Percentiles rank a stretch among this genome's conserved stretches.
Conservation (phyloP, 129 eudicot genomes). For the Arctium lappa region DNA sequence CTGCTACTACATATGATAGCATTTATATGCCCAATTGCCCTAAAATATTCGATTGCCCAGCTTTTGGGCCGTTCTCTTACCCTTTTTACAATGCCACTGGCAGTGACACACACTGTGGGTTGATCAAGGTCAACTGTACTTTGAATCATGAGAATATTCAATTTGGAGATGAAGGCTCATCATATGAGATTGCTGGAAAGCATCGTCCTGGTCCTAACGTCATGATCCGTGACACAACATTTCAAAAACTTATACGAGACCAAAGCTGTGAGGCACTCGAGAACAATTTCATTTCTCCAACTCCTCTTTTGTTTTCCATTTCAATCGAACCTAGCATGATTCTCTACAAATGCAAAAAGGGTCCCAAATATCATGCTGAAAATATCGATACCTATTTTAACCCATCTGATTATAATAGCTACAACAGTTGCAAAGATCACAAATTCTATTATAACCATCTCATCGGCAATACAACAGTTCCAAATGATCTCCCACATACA, state of each 20-base stretch:
- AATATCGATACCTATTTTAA: background rate
- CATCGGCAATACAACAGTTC: background rate
- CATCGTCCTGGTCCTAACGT: background rate
- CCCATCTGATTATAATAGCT: background rate
- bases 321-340: background rate
- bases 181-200: background rate
- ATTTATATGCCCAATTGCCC: constrained; percentile 16
- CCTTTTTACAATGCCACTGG: background rate
- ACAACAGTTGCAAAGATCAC: background rate
- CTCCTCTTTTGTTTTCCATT: constrained; percentile 8
- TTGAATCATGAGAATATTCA: background rate
- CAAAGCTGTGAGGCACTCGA: constrained; percentile 12
- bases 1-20: background rate
- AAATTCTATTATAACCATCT: constrained; percentile 12
- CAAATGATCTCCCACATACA: constrained; percentile 2
- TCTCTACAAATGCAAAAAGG: constrained; percentile 33
- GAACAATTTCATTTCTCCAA: constrained; percentile 9
- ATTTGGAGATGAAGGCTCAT: background rate
- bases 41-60: background rate
- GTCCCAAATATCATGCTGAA: no score
- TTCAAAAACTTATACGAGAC: background rate
- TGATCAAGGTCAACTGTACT: constrained; percentile 15
- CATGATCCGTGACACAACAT: background rate
- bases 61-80: background rate
- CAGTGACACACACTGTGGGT: constrained; percentile 10